Evolutionary conservation across 116 monocot species (phyloP), one percentile per base, ranked within the genome.

Genomic region (Cymodocea nodosa): DNA sequence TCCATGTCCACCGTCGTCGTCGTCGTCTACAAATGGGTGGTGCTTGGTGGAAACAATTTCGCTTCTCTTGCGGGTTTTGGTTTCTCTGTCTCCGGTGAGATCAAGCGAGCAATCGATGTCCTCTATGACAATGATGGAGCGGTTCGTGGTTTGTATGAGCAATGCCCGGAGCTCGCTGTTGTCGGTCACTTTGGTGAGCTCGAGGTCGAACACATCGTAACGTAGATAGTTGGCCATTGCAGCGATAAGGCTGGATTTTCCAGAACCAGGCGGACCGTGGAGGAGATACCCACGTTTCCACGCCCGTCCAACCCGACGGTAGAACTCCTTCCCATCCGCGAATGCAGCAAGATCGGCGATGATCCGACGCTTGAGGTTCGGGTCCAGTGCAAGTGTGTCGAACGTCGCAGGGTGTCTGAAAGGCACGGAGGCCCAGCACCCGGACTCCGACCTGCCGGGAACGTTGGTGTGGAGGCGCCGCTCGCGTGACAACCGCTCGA

Each of bases 91-190:
- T 17, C 73, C 88, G 35, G 89, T 84, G 23, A 93, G 74, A 40
- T 83, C 62, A 19, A 93, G 79, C 23, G 93, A 93, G 82, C 93
- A 93, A 23, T 93, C 93, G 67, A 93, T 93, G 79, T 93, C 93
- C 60, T 93, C 93, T 35, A 93, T 93, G 56, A 93, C 93, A 19
- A 93, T 86, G 71, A 93, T 50, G 18, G 94, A 94, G 17, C 89
- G 83, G 75, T 81, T 89, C 35, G 82, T 89, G 44, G 86, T 94
- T 55, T 94, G 86, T 49, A 89, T 75, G 58, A 94, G 82, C 23
- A 94, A 80, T 15, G 81, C 66, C 4, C 86, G 74, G 23, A 94
- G 78, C 69, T 82, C 89, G 2, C 84, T 72, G 75, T 94, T 94
- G 79, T 78, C 77, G 22, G 78, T 13, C 15, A 94, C 94, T 22